Evolutionary conservation across 2,329 filamentous ascomycete genomes (phyloP).

Genomic region (Cryoendolithus antarcticus): DNA sequence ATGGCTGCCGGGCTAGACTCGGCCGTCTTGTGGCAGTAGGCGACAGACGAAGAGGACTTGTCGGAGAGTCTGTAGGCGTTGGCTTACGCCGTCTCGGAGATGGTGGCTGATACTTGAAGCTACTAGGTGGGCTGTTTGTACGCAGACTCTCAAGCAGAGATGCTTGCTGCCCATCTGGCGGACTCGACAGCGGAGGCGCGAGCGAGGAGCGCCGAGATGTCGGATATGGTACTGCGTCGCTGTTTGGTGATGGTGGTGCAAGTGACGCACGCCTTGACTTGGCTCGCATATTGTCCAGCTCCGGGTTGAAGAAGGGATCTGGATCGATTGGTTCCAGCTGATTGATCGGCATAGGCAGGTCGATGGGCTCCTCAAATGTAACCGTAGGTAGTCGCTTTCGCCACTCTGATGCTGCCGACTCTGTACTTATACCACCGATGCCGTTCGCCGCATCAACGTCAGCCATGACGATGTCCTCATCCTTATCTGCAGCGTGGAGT

Average conservation of each 20-base stretch:
- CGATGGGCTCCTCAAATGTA: conserved; percentile 48
- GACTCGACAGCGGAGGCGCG: no score
- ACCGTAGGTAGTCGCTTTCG: conserved; percentile 45
- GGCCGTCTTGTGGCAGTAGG: conserved; percentile 27
- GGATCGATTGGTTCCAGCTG: conserved; percentile 61
- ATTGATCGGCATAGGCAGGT: conserved; percentile 7
- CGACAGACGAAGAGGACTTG: conserved; percentile 15
- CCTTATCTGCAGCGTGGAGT: conserved; percentile 41
- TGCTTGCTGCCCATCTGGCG: no score
- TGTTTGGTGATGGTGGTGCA: conserved; percentile 38
- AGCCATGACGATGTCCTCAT: conserved; percentile 56
- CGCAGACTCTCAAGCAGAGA: conserved; percentile 1
- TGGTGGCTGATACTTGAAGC: conserved; percentile 11
- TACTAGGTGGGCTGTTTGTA: conserved; percentile 9
- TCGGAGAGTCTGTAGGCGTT: conserved; percentile 12
- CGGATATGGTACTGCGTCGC: conserved; percentile 11
- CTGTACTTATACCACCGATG: conserved; percentile 8
- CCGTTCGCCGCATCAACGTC: conserved; percentile 38
- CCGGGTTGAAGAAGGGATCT: conserved; percentile 83
- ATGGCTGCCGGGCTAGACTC: conserved; percentile 39
- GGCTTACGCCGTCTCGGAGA: conserved; percentile 18
- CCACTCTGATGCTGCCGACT: conserved; percentile 18
- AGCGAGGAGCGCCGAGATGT: no score
- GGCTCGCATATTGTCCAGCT: conserved; percentile 75
- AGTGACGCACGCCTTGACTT: conserved; percentile 56